Percentiles rank a stretch among this genome's conserved stretches.
Evolutionary conservation across 306 rosid species (phyloP).

Genomic region (Lablab purpureus): DNA sequence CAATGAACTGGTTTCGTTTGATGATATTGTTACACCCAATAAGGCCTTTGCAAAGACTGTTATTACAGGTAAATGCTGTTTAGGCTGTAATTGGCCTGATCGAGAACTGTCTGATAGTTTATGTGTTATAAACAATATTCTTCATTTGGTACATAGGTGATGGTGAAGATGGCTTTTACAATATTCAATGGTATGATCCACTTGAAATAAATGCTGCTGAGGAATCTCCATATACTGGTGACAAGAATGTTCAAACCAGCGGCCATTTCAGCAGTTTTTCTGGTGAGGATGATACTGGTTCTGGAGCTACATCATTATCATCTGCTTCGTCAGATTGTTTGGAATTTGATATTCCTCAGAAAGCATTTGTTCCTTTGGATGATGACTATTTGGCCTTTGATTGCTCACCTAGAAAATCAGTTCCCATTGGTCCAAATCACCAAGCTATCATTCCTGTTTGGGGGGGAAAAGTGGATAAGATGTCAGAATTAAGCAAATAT

Average conservation of each 20-base stretch:
- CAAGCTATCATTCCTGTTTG: slow-evolving; percentile 64
- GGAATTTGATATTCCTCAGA: slow-evolving; percentile 49
- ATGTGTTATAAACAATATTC: slow-evolving; percentile 10
- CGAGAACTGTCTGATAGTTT: slow-evolving; percentile 11
- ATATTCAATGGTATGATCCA: slow-evolving; percentile 58
- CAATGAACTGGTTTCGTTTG: slow-evolving; percentile 38
- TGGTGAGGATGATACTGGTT: slow-evolving; percentile 55
- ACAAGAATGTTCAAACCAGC: slow-evolving; percentile 36
- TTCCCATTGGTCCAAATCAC: slow-evolving; percentile 62
- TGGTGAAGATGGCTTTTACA: slow-evolving; percentile 47
- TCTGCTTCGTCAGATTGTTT: slow-evolving; percentile 48
- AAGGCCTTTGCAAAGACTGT: slow-evolving; percentile 35
- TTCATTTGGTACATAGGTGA: slow-evolving; percentile 47
- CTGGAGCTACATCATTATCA: slow-evolving; percentile 44
- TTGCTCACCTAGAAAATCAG: slow-evolving; percentile 51
- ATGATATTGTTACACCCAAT: slow-evolving; percentile 47
- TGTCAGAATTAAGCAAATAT: slow-evolving; percentile 28
- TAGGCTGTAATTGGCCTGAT: not conserved
- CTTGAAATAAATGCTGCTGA: slow-evolving; percentile 41
- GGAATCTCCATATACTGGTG: slow-evolving; percentile 37
- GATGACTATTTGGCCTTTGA: slow-evolving; percentile 46
- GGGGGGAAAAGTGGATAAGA: slow-evolving; percentile 35
- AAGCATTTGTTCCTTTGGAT: slow-evolving; percentile 45
- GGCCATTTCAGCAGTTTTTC: slow-evolving; percentile 42
- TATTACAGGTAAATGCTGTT: slow-evolving; percentile 51